Evolutionary conservation across 179 eudicot species (phyloP).

Genomic region (Silene coronaria): DNA sequence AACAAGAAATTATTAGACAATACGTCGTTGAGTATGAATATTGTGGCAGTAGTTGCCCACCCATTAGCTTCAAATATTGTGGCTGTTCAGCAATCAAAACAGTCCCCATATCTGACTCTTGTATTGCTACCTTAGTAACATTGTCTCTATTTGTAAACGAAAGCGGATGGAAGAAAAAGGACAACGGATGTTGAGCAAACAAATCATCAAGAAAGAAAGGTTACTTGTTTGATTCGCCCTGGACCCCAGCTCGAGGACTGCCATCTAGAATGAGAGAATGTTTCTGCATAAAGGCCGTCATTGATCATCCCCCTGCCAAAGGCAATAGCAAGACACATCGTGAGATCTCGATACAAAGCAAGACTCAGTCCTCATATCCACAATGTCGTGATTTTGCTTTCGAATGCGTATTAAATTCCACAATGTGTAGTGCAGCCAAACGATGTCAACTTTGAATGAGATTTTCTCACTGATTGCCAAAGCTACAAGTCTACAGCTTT

Average conservation of each 20-base stretch:
- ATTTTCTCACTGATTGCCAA: no score
- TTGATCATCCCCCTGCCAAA: conserved; percentile 69
- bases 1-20: neutral
- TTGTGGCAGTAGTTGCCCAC: no score
- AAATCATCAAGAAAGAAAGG: conserved; percentile 10
- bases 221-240: conserved; percentile 72
- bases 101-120: neutral
- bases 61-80: no score
- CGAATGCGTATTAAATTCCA: neutral
- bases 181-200: neutral
- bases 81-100: neutral
- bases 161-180: neutral
- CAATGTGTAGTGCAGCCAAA: neutral
- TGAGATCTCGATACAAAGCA: neutral
- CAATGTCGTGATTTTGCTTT: neutral
- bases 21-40: neutral
- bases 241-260: conserved; percentile 91
- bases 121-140: neutral
- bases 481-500: no score
- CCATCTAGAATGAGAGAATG: conserved; percentile 75
- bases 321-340: neutral
- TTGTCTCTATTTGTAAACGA: conserved; percentile 2
- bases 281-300: conserved; percentile 77
- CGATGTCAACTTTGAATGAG: neutral
- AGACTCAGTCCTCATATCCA: neutral